Conservation (phyloP, 495 filamentous ascomycete genomes). For the Podospora conica region DNA sequence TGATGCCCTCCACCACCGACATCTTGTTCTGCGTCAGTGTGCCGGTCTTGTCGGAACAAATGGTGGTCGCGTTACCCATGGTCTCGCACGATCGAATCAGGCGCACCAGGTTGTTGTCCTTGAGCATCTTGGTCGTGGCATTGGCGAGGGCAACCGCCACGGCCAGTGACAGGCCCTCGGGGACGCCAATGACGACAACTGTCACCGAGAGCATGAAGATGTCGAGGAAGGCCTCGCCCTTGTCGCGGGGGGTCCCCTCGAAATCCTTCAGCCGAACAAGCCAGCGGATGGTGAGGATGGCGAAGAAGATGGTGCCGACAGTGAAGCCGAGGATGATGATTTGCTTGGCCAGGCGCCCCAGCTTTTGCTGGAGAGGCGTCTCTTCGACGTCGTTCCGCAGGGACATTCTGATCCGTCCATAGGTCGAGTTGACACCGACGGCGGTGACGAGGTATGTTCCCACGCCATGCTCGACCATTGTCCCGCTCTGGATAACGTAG, state of each 20-base stretch:
- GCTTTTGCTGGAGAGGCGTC: slow-evolving; percentile 2
- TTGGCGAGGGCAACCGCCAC: slow-evolving; percentile 87
- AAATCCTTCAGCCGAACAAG: slow-evolving; percentile 53
- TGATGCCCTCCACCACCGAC: slow-evolving; percentile 67
- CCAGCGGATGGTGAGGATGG: slow-evolving; percentile 83
- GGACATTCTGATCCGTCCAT: slow-evolving; percentile 1
- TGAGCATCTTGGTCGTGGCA: slow-evolving; percentile 85
- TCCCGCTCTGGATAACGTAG: background rate
- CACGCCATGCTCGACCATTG: background rate
- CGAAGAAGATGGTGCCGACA: slow-evolving; percentile 68
- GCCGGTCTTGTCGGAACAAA: slow-evolving; percentile 93
- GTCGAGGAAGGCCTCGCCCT: slow-evolving; percentile 77
- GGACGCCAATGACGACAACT: slow-evolving; percentile 89
- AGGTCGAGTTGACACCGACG: background rate
- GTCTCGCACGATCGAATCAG: slow-evolving; percentile 83
- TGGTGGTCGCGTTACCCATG: slow-evolving; percentile 88
- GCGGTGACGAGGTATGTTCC: slow-evolving; percentile 4
- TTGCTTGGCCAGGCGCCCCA: background rate
- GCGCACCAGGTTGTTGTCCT: slow-evolving; percentile 84
- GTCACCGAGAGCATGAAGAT: slow-evolving; percentile 91
- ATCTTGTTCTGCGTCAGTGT: slow-evolving; percentile 84
- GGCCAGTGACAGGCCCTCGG: slow-evolving; percentile 81
- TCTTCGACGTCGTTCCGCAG: background rate
- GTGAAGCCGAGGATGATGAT: slow-evolving; percentile 1
- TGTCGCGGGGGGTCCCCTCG: slow-evolving; percentile 51